Evolutionary conservation across 108 stramenopile genomes (phyloP).

Genomic region (Discostella pseudostelligera): DNA sequence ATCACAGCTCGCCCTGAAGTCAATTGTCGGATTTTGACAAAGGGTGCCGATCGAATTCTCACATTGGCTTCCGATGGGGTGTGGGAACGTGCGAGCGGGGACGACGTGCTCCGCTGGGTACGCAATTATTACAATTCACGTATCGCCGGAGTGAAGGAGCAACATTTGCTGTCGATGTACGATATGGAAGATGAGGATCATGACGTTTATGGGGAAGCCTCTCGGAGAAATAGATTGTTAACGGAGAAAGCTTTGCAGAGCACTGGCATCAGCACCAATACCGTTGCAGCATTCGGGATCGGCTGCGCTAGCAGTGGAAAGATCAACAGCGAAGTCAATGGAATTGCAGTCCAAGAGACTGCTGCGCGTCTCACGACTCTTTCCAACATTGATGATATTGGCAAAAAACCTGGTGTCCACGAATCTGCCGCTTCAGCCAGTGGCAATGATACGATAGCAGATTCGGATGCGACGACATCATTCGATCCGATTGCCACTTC

Average conservation of each 20-base stretch:
- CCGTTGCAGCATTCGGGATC: background rate
- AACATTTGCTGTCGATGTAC: conserved; percentile 24
- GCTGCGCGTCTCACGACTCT: background rate
- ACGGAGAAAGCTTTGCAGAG: conserved; percentile 4
- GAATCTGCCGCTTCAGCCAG: conserved; percentile 8
- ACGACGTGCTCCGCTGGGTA: conserved; percentile 73
- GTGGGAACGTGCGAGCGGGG: conserved; percentile 79
- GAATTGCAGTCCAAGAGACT: background rate
- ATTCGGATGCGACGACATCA: conserved; percentile 28
- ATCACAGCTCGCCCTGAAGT: conserved; percentile 86
- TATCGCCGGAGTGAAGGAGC: conserved; percentile 59
- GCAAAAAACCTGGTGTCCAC: conserved; percentile 8
- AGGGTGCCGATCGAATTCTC: conserved; percentile 69
- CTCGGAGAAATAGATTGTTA: background rate
- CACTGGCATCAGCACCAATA: background rate
- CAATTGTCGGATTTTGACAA: conserved; percentile 71
- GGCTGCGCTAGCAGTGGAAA: conserved; percentile 7
- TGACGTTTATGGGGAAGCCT: conserved; percentile 22
- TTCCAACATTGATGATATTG: background rate
- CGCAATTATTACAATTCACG: conserved; percentile 70
- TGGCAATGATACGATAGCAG: conserved; percentile 17
- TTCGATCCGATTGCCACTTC: conserved; percentile 38
- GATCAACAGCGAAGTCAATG: background rate
- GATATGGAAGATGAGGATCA: conserved; percentile 16
- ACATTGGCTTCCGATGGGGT: conserved; percentile 85